phyloP scores from a whole-genome alignment of 2,329 filamentous ascomycete species.

The Beauveria bassiana region DNA sequence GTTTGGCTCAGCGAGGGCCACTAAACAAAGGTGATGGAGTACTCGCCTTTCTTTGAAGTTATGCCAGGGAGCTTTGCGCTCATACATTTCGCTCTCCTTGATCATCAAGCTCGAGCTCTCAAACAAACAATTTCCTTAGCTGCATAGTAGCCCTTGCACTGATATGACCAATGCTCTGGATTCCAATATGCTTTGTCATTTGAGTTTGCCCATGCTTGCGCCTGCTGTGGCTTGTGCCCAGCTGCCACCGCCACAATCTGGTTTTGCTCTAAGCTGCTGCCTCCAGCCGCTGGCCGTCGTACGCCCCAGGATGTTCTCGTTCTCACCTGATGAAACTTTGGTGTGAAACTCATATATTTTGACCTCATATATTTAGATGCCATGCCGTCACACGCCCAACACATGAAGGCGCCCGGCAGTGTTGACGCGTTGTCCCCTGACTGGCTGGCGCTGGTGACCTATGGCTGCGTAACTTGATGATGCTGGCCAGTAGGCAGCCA shows the following conservation, averaged over 20 bases:
- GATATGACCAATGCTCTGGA: no score
- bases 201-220: background rate
- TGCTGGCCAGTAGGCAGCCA: constrained; percentile 2
- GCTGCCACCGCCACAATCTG: background rate
- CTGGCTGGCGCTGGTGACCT: background rate
- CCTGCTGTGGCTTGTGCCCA: background rate
- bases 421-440: background rate
- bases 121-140: background rate
- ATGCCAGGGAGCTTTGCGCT: background rate
- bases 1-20: background rate
- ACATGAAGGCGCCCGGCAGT: background rate
- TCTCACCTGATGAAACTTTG: constrained; percentile 1
- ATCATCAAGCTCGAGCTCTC: background rate
- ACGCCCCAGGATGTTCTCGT: background rate
- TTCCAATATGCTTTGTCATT: background rate
- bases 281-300: background rate
- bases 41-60: background rate
- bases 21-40: background rate
- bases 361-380: background rate
- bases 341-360: background rate
- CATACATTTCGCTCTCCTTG: no score
- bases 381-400: background rate
- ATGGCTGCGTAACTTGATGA: constrained; percentile 5
- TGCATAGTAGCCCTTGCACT: no score
- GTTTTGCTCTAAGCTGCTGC: background rate